Evolutionary conservation across 1,284 basidiomycete species (phyloP).

Genomic region (Gymnopus androsaceus): DNA sequence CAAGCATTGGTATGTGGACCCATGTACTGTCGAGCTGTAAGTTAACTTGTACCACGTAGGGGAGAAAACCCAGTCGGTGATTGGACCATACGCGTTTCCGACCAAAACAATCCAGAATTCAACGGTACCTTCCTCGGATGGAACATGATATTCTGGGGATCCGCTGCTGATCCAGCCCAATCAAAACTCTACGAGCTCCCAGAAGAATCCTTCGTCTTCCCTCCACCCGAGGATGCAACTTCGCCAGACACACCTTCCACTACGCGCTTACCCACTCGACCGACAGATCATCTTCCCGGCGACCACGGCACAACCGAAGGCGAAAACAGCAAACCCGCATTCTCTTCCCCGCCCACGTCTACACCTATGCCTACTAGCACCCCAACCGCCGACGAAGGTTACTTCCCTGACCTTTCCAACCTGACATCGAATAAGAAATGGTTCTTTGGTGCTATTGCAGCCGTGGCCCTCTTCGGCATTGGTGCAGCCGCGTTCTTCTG

Average conservation of each 20-base stretch:
- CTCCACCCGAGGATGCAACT: conserved; percentile 43
- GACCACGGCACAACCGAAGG: conserved; percentile 77
- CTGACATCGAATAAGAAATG: conserved; percentile 79
- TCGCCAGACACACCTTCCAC: not conserved
- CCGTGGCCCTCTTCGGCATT: conserved; percentile 72
- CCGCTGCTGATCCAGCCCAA: conserved; percentile 73
- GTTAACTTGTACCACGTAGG: conserved; percentile 47
- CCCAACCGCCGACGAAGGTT: conserved; percentile 79
- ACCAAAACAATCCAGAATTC: conserved; percentile 57
- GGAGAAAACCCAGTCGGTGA: conserved; percentile 91
- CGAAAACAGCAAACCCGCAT: conserved; percentile 70
- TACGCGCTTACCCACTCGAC: conserved; percentile 63
- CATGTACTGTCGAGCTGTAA: not conserved
- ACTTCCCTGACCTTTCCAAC: conserved; percentile 81
- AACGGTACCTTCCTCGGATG: conserved; percentile 88
- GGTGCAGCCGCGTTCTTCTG: conserved; percentile 70
- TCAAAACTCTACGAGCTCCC: conserved; percentile 69
- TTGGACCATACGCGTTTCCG: conserved; percentile 89
- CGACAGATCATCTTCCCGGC: conserved; percentile 84
- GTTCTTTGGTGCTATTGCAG: conserved; percentile 78
- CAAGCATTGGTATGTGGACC: conserved; percentile 85
- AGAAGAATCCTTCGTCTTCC: conserved; percentile 48
- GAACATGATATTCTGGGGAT: conserved; percentile 94
- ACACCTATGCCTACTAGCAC: conserved; percentile 41
- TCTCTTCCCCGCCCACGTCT: conserved; percentile 38